Base-by-base conservation (phyloP, 495 filamentous ascomycete species). In the Sabuloglossum arenarium region DNA sequence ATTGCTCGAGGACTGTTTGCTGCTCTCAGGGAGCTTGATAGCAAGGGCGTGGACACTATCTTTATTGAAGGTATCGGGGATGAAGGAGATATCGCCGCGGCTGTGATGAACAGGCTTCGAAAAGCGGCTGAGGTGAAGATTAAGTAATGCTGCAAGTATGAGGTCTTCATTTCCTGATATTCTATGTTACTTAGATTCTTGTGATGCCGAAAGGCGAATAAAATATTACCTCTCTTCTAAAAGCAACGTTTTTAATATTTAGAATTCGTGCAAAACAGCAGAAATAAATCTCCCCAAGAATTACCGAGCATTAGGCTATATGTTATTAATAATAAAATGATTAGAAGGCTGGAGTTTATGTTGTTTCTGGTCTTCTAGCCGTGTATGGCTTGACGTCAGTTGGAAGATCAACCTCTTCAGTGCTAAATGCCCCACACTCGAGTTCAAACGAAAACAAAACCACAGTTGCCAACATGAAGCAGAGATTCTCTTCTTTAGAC, bases 401-500 rank as follows among this genome's bases (percentile, higher is more conserved):
- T n/a, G n/a, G n/a, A n/a, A n/a, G n/a, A n/a, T n/a, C n/a, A n/a
- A n/a, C n/a, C n/a, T n/a, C n/a, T n/a, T n/a, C n/a, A n/a, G n/a
- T n/a, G n/a, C n/a, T n/a, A n/a, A n/a, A n/a, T n/a, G n/a, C n/a
- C n/a, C n/a, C n/a, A n/a, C n/a, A n/a, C n/a, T n/a, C n/a, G n/a
- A n/a, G n/a, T n/a, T n/a, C n/a, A n/a, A n/a, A n/a, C n/a, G n/a
- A n/a, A n/a, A n/a, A n/a, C n/a, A n/a, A n/a, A n/a, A n/a, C n/a
- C n/a, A n/a, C n/a, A n/a, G n/a, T n/a, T 29, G 52, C 54, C 67
- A 80, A 69, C 34, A 98, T 98, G 91, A 98, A 98, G 76, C 91
- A 96, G 66, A 77, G 91, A 68, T 96, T 94, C 71, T 96, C 90
- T 14, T 94, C 88, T 2, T 70, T 94, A 51, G 89, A 94, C 66